Base-by-base conservation (phyloP, 2,329 filamentous ascomycete genomes). In the Paracorniculantispora psalliotae region DNA sequence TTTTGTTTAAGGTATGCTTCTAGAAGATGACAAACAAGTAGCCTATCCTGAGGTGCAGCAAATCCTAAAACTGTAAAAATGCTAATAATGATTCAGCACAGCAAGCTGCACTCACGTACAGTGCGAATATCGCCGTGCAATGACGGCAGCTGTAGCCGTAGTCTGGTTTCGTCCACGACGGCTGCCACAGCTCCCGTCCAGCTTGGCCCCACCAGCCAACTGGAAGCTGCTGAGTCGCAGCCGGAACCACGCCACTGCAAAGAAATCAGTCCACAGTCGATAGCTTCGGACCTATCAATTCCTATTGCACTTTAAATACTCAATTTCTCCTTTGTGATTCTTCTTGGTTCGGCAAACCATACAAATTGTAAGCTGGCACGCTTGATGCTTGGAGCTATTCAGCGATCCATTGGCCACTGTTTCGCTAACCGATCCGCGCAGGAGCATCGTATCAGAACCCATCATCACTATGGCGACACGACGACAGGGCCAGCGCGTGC, bases 401-500 rank as follows among this genome's bases (percentile, higher is more conserved):
- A 26, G 25, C 33, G 35, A 47, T 33, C 23, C 21, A 43, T 50
- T 50, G 33, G 15, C 23, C n/a, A 39, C 50, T 17, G 10, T 37
- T 17, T 19, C 25, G 23, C 33, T 53, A 12, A 46, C 23, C n/a
- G n/a, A n/a, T n/a, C n/a, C n/a, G n/a, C n/a, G n/a, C n/a, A n/a
- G 6, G 23, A 8, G 4, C 21, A 15, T 13, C 37, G 57, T 25
- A 52, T 28, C 49, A 19, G 30, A 15, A 25, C 19, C 3, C 33
- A 41, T 17, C 17, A 39, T 48, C 25, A 55, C 57, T 44, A 72
- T 73, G 72, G 69, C 72, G 63, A 65, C 69, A 59, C 66, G 64
- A 59, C 66, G 66, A 64, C 64, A 67, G 61, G 61, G 63, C 51
- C 69, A 67, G 57, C 68, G 70, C 63, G 61, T 71, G 64, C 67